Percentiles rank a stretch among this genome's conserved stretches.
These are phyloP conservation scores for Trichoderma harzianum DNA, from an alignment of 2,329 filamentous ascomycete species.

Conservation along the genomic window DNA sequence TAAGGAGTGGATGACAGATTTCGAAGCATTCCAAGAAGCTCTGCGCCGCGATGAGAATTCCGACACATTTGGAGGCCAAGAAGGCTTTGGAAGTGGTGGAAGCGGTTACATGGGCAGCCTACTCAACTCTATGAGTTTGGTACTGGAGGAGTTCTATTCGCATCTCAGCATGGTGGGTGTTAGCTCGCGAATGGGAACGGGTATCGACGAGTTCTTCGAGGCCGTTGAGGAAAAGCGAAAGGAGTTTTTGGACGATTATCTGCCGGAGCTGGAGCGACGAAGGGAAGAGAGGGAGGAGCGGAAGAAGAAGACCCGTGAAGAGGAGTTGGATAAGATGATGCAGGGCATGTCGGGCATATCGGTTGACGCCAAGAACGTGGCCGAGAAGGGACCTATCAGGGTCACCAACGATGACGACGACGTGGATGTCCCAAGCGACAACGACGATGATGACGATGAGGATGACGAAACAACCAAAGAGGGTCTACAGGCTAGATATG, in stretches of 20 bases:
- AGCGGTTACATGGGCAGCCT: constrained; percentile 96
- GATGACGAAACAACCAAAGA: constrained; percentile 60
- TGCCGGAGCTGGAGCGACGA: constrained; percentile 81
- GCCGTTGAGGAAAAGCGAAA: constrained; percentile 82
- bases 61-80: constrained; percentile 71
- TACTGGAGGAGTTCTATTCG: constrained; percentile 96
- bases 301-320: constrained; percentile 68
- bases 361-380: constrained; percentile 26
- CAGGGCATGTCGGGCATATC: constrained; percentile 88
- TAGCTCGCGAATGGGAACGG: constrained; percentile 86
- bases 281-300: constrained; percentile 70
- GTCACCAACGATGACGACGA: constrained; percentile 45
- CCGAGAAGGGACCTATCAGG: constrained; percentile 37
- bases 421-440: constrained; percentile 54
- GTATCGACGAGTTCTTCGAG: constrained; percentile 89
- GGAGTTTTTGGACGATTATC: constrained; percentile 88
- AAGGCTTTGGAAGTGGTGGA: constrained; percentile 65
- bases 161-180: constrained; percentile 92
- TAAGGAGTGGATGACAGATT: constrained; percentile 99
- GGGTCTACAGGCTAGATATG: constrained; percentile 72
- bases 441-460: constrained; percentile 57
- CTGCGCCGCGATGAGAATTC: constrained; percentile 74
- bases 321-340: constrained; percentile 91
- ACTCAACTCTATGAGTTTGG: constrained; percentile 95
- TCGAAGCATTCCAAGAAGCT: constrained; percentile 89